phyloP scores from a whole-genome alignment of 2,329 filamentous ascomycete species.

The Alternaria brassicicola region DNA sequence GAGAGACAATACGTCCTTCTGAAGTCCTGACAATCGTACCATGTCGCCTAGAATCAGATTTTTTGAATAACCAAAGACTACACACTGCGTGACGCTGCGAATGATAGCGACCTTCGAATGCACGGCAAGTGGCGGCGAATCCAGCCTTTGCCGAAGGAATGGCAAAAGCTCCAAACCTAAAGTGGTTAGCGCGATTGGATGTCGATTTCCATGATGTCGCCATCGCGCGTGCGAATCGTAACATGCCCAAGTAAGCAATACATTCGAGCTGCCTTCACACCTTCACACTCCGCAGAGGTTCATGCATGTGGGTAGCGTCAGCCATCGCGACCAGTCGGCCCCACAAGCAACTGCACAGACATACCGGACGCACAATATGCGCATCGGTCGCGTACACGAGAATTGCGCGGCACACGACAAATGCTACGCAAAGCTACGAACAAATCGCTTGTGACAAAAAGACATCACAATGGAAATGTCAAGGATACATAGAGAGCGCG shows the following conservation, averaged over 20 bases:
- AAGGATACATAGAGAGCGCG: neutral
- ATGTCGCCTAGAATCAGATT: conserved; percentile 21
- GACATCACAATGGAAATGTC: neutral
- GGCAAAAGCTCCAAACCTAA: conserved; percentile 3
- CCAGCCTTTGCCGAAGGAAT: conserved; percentile 1
- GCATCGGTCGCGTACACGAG: neutral
- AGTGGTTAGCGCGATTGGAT: conserved; percentile 10
- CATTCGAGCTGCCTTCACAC: neutral
- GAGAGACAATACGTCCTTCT: conserved; percentile 82
- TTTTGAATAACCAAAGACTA: neutral
- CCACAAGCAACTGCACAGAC: neutral
- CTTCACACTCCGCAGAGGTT: neutral
- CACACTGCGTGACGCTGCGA: neutral
- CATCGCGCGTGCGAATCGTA: conserved; percentile 1
- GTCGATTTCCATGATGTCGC: conserved; percentile 7
- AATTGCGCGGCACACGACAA: neutral
- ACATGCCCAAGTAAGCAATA: neutral
- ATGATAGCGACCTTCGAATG: neutral
- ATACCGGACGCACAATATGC: neutral
- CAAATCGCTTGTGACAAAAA: neutral
- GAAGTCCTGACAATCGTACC: conserved; percentile 78
- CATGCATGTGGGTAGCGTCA: neutral
- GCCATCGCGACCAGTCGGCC: neutral
- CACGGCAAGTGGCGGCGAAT: neutral
- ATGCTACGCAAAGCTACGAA: neutral